Evolutionary conservation across 2,329 filamentous ascomycete species (phyloP).

Genomic region (Colletotrichum limetticola): DNA sequence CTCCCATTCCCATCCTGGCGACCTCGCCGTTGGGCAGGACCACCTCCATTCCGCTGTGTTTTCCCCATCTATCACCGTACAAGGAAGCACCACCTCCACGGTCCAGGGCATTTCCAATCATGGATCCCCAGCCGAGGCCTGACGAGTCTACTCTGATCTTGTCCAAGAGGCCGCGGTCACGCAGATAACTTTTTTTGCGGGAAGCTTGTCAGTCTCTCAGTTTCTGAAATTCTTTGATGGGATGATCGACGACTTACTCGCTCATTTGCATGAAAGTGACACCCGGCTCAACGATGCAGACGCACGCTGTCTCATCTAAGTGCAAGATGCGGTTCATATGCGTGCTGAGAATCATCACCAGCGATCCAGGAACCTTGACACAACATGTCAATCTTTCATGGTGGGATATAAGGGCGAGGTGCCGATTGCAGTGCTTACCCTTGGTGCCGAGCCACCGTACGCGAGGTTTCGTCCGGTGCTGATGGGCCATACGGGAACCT

Average conservation of each 20-base stretch:
- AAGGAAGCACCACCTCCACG: slow-evolving; percentile 58
- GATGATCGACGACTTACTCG: slow-evolving; percentile 39
- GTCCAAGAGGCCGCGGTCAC: slow-evolving; percentile 48
- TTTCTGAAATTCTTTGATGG: too few relatives aligned
- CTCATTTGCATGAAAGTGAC: slow-evolving; percentile 64
- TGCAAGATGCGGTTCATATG: slow-evolving; percentile 64
- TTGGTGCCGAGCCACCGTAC: slow-evolving; percentile 63
- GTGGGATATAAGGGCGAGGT: too few relatives aligned
- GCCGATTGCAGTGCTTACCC: slow-evolving; percentile 38
- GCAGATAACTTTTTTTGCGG: slow-evolving; percentile 44
- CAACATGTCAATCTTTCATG: too few relatives aligned
- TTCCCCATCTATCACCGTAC: slow-evolving; percentile 43
- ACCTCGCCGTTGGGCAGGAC: slow-evolving; percentile 57
- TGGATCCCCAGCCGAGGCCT: slow-evolving; percentile 53
- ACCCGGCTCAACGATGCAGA: slow-evolving; percentile 65
- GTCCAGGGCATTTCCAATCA: slow-evolving; percentile 58
- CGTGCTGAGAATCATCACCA: slow-evolving; percentile 61
- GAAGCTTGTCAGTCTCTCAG: too few relatives aligned
- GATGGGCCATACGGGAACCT: slow-evolving; percentile 60
- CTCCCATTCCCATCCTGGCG: slow-evolving; percentile 59
- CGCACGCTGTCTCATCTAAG: slow-evolving; percentile 58
- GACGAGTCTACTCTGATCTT: slow-evolving; percentile 55
- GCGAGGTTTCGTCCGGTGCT: slow-evolving; percentile 62
- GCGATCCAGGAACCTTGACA: slow-evolving; percentile 53
- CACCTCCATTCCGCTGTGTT: slow-evolving; percentile 54